Evolutionary conservation across 257 asterid species (phyloP).

Genomic region (Plantago elongata): DNA sequence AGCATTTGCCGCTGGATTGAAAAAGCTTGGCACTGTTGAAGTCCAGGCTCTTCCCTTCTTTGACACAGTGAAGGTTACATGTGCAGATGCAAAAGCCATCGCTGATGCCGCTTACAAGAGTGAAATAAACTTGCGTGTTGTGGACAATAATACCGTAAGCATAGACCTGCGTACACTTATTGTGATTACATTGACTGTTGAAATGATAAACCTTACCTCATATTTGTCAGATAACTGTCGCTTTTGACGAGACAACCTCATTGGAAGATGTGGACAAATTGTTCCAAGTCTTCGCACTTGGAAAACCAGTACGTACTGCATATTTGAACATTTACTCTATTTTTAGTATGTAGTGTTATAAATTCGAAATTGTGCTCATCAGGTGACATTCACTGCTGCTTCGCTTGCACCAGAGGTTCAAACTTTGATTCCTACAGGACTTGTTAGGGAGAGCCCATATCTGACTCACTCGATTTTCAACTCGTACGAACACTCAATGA

Average conservation of each 20-base stretch:
- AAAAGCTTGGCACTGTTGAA: constrained; percentile 85
- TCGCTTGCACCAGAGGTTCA: constrained; percentile 83
- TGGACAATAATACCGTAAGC: constrained; percentile 75
- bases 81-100: constrained; percentile 69
- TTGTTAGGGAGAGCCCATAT: constrained; percentile 75
- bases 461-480: constrained; percentile 81
- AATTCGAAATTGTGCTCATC: constrained; percentile 11
- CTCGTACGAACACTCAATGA: constrained; percentile 52
- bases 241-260: constrained; percentile 94
- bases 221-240: constrained; percentile 59
- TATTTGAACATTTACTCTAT: constrained; percentile 9
- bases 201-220: constrained; percentile 13
- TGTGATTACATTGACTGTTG: background rate
- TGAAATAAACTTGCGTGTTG: constrained; percentile 69
- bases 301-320: constrained; percentile 69
- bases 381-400: constrained; percentile 83
- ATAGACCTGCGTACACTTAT: constrained; percentile 8
- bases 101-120: constrained; percentile 71
- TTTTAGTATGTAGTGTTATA: constrained; percentile 4
- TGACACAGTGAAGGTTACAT: constrained; percentile 82
- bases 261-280: constrained; percentile 95
- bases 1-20: constrained; percentile 67
- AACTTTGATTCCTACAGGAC: constrained; percentile 66
- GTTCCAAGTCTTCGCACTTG: constrained; percentile 65
- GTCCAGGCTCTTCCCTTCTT: constrained; percentile 89